These are phyloP conservation scores for Phytophthora melonis DNA, from an alignment of 352 stramenopile genomes.

Conservation along the genomic window DNA sequence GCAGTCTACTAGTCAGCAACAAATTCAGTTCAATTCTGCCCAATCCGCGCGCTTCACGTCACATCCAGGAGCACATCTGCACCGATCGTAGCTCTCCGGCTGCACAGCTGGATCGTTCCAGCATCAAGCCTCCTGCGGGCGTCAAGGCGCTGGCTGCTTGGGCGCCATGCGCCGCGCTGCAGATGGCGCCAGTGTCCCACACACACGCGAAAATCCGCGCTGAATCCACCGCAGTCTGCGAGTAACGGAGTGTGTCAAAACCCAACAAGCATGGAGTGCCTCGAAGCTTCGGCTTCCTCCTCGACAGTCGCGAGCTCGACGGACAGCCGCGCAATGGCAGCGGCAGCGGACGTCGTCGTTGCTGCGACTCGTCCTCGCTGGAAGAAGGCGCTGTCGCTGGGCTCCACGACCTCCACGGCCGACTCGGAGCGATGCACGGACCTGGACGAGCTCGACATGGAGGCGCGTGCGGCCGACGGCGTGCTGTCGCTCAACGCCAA, in stretches of 20 bases:
- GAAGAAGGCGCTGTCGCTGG: conserved; percentile 40
- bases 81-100: conserved; percentile 2
- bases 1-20: conserved; percentile 14
- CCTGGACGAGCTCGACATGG: conserved; percentile 41
- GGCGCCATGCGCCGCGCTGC: not conserved
- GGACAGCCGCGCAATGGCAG: conserved; percentile 21
- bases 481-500: conserved; percentile 31
- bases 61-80: conserved; percentile 13
- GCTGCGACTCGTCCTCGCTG: conserved; percentile 18
- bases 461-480: conserved; percentile 21
- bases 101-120: conserved; percentile 5
- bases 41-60: conserved; percentile 13
- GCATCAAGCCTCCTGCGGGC: not conserved
- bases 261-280: conserved; percentile 7
- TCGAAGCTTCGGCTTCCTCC: conserved; percentile 28
- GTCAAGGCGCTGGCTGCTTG: conserved; percentile 3
- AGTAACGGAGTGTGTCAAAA: conserved; percentile 25
- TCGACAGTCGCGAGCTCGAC: conserved; percentile 30
- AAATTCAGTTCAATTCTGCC: conserved; percentile 5
- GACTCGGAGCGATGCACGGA: conserved; percentile 40
- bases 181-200: conserved; percentile 20
- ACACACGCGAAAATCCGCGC: conserved; percentile 28
- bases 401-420: conserved; percentile 27
- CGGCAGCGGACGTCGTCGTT: not conserved
- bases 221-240: conserved; percentile 9